Conservation (phyloP, 768 basidiomycete species). For the Erythrobasidium yunnanense region DNA sequence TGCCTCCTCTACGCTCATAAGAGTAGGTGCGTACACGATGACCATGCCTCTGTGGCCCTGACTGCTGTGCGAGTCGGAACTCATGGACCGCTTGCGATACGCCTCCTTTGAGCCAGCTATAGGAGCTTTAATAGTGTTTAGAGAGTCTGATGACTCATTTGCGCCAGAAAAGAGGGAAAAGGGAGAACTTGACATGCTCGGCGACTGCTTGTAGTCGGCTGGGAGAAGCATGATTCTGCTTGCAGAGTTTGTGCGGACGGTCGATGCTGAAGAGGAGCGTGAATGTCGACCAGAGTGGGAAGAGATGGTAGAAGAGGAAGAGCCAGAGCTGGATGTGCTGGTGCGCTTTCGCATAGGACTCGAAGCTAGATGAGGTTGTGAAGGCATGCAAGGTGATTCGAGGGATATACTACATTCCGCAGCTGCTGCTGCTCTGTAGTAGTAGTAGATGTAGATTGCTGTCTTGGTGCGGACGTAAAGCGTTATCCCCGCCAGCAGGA, state of each 20-base stretch:
- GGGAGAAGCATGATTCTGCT: conserved; percentile 24
- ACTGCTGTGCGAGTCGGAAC: background rate
- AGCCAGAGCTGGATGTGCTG: background rate
- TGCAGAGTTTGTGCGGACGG: conserved; percentile 12
- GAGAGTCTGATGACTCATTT: conserved; percentile 11
- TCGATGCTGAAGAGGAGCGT: conserved; percentile 10
- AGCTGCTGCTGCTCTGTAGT: background rate
- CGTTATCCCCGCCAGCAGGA: conserved; percentile 8
- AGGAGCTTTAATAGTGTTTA: conserved; percentile 16
- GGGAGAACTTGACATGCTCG: background rate
- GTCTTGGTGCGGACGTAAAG: background rate
- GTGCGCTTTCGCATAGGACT: background rate
- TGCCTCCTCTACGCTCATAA: conserved; percentile 23
- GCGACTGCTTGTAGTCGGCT: background rate
- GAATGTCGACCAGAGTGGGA: background rate
- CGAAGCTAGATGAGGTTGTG: background rate
- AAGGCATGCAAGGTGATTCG: background rate
- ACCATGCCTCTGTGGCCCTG: background rate
- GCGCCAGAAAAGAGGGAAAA: background rate
- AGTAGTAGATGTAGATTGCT: conserved; percentile 6
- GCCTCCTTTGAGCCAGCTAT: background rate
- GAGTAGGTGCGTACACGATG: conserved; percentile 15
- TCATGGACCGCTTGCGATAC: background rate
- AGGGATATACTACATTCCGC: conserved; percentile 7
- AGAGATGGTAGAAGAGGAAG: background rate